A percentile compares a stretch with the other conserved stretches of the same genome.
These are phyloP conservation scores for Byssothecium circinans DNA, from an alignment of 2,329 filamentous ascomycete species.

Conservation along the genomic window DNA sequence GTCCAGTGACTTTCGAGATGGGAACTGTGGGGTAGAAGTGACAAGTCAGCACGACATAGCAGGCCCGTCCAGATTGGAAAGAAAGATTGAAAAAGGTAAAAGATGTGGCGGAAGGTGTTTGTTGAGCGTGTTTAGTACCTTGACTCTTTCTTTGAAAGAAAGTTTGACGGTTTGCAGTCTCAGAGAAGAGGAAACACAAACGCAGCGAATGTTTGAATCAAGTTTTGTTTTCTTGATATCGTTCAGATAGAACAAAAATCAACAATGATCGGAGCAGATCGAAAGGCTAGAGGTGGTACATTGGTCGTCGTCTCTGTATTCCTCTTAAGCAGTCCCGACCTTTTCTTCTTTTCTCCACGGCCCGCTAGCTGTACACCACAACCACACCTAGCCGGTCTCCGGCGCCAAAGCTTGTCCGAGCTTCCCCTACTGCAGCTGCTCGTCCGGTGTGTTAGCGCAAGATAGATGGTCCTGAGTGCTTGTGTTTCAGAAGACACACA, in stretches of 20 bases:
- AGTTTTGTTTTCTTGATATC: too few species aligned
- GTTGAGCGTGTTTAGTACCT: background rate
- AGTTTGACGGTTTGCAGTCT: background rate
- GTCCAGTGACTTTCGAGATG: slow-evolving; percentile 15
- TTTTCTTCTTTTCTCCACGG: slow-evolving; percentile 18
- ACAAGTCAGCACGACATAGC: slow-evolving; percentile 27
- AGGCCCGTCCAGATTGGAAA: too few species aligned
- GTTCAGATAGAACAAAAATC: background rate
- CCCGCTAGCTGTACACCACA: slow-evolving; percentile 18
- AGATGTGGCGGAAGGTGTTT: too few species aligned
- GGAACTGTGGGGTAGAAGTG: slow-evolving; percentile 12
- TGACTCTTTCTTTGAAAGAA: background rate
- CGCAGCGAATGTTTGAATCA: too few species aligned
- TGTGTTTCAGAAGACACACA: slow-evolving; percentile 27
- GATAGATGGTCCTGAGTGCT: slow-evolving; percentile 10
- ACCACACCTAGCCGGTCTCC: slow-evolving; percentile 26
- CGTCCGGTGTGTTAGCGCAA: slow-evolving; percentile 33
- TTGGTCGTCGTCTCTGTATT: slow-evolving; percentile 18
- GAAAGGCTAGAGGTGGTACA: slow-evolving; percentile 14
- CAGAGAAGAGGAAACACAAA: too few species aligned
- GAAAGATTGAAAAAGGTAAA: too few species aligned
- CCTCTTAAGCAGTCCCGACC: slow-evolving; percentile 16
- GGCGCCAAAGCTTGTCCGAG: slow-evolving; percentile 37
- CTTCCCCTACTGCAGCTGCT: slow-evolving; percentile 22
- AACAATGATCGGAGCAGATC: slow-evolving; percentile 6